Evolutionary conservation across 2,329 filamentous ascomycete species (phyloP), one percentile per base, ranked within the genome.

Genomic region (Aquanectria penicillioides): DNA sequence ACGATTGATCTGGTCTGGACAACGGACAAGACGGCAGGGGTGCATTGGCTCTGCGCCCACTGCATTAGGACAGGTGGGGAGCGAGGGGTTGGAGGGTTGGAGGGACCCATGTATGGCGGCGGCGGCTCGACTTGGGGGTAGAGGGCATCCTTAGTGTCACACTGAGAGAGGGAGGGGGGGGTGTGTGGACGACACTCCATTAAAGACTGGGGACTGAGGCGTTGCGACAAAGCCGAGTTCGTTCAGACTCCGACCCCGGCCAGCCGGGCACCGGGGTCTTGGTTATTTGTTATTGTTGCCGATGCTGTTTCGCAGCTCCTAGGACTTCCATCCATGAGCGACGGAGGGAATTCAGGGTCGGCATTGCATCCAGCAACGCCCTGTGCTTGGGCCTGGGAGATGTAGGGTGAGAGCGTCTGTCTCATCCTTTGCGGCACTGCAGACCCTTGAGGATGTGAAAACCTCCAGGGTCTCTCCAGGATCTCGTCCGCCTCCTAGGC

Each of bases 1-100:
- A 62, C 68, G 66, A 70, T 70, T 70, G 64, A 70, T 68, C 66
- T 68, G 68, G 66, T 67, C 66, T 70, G 66, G 68, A 65, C 68
- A 70, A 68, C 57, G 56, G 63, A 65, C 59, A 63, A 65, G 57
- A 67, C 59, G 64, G 68, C 68, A 70, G 66, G 68, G 68, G 66
- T 70, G 68, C 62, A 64, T 66, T 67, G 68, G 65, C 53, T 68
- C 61, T 62, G 66, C 61, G 57, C 65, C 61, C 65, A 62, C 58
- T 69, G 68, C 68, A 70, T 70, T 69, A 68, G 66, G 63, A 63
- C 63, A 52, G 61, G 68, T 70, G 68, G 67, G 46, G 68, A 70
- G 66, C 66, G 66, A 69, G 68, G 68, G 68, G 68, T 69, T 69
- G 65, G 68, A 69, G 62, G 67, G 63, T 64, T 69, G 66, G 64